Percentiles rank a stretch among this genome's conserved stretches.
These are phyloP conservation scores for Exophiala viscosa DNA, from an alignment of 2,329 filamentous ascomycete genomes.

Conservation along the genomic window DNA sequence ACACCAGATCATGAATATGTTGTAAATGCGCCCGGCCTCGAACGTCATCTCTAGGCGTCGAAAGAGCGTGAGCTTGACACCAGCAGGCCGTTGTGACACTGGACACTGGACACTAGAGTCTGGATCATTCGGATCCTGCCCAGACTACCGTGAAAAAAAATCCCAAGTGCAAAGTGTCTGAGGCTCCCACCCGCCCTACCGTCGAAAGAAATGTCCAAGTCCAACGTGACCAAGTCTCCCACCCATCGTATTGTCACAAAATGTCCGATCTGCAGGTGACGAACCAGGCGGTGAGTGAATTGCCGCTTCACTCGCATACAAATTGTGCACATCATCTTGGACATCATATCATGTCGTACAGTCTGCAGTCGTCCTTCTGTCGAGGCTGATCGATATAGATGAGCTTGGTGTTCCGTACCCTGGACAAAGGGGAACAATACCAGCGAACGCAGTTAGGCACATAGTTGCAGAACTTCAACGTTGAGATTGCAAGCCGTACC, in stretches of 20 bases:
- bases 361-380: neutral
- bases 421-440: neutral
- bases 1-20: neutral
- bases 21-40: neutral
- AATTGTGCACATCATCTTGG: neutral
- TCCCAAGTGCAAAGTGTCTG: too few relatives aligned
- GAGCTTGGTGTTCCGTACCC: neutral
- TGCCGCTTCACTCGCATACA: neutral
- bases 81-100: neutral
- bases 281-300: neutral
- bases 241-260: too few relatives aligned
- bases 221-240: too few relatives aligned
- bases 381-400: neutral
- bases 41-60: neutral
- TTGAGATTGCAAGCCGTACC: neutral
- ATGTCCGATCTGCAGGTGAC: neutral
- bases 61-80: neutral
- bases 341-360: neutral
- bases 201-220: too few relatives aligned
- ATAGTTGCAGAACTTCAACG: neutral
- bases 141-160: too few relatives aligned
- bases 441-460: neutral
- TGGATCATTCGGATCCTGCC: neutral
- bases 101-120: neutral
- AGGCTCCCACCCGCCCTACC: too few relatives aligned